Evolutionary conservation across 2,329 filamentous ascomycete genomes (phyloP), one percentile per base, ranked within the genome.

Genomic region (Hymenotorrendiella dingleyae): DNA sequence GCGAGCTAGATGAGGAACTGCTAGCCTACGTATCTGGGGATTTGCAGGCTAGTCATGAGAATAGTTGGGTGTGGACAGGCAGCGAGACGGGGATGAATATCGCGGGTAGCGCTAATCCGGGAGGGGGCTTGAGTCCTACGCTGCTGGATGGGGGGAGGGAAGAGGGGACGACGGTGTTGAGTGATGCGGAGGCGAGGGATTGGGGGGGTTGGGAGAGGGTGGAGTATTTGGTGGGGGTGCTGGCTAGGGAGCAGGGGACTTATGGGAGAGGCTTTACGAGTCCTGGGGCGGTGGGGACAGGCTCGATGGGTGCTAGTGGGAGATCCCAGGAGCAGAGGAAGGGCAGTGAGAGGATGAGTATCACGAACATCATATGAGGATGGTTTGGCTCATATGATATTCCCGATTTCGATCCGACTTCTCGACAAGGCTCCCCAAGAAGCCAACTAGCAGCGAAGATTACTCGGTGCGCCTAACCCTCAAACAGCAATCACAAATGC

Each of bases 21-120:
- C 68, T 97, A 21, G 86, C 82, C 0, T 95, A 95, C 56, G 80
- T 86, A 1, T 91, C 86, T 22, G 86, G 83, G 0, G 93, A 97
- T 64, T 71, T 94, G 56, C 91, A 97, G 64, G 85, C 83, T 1
- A 80, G 76, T n/a, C 72, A 74, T 0, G 83, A 89, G 40, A 78
- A 78, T 26, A 82, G 82, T 10, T 97, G 91, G 91, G 76, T 90
- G 4, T 96, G 90, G 91, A 67, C 76, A 56, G 72, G 76, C 22
- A 72, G 73, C 26, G 81, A 84, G 54, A 70, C 62, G 3, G 66
- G 62, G 8, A 63, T 61, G 43, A 66, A 56, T 42, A 52, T 56
- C 29, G 40, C 33, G n/a, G 37, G 47, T 10, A 42, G 45, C 40
- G 36, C 36, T 10, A 37, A 40, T 3, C n/a, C 40, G 21, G 17